Evolutionary conservation across 2,329 filamentous ascomycete genomes (phyloP), one percentile per base, ranked within the genome.

Genomic region (Pseudogymnoascus sp.): DNA sequence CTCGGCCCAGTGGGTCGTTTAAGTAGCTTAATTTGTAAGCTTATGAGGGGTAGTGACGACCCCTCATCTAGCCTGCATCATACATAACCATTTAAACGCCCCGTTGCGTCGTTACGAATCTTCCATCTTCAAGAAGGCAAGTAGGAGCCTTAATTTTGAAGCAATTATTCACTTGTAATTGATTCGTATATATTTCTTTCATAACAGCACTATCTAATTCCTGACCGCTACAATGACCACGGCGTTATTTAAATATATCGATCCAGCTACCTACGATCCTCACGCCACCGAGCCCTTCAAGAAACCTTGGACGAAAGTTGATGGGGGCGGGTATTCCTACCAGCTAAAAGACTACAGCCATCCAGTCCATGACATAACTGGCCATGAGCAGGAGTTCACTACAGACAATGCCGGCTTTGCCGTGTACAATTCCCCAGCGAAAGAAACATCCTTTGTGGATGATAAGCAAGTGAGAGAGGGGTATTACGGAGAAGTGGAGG

Each of bases 401-500:
- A 80, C 92, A 15, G 87, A 92, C 74, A 78, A 77, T 62, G 84
- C 90, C 71, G 89, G 89, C 66, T 95, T 96, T 77, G 79, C 84
- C 62, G 76, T 87, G 35, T 72, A 90, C 60, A 74, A 78, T 66
- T 74, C 88, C 2, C 77, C 84, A 0, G 79, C 81, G 1, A 78
- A 80, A 3, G 77, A 81, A 67, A 76, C 74, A 6, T 78, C 81
- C 54, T 93, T 92, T 73, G 74, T 73, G 7, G 84, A 89, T 72
- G 86, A 91, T 68, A 81, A 78, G n/a, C 82, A 81, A 64, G 88
- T 96, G 73, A 74, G 81, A 68, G 68, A 74, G 0, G 79, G 83
- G 59, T 96, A 95, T 78, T 96, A 96, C 76, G 86, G 89, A 0
- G 90, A 95, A 71, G 83, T 95, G 6, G 86, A 91, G 74, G 71